These are phyloP conservation scores for Diplosphaera chodatii DNA, from an alignment of 139 green algal genomes.

Conservation along the genomic window DNA sequence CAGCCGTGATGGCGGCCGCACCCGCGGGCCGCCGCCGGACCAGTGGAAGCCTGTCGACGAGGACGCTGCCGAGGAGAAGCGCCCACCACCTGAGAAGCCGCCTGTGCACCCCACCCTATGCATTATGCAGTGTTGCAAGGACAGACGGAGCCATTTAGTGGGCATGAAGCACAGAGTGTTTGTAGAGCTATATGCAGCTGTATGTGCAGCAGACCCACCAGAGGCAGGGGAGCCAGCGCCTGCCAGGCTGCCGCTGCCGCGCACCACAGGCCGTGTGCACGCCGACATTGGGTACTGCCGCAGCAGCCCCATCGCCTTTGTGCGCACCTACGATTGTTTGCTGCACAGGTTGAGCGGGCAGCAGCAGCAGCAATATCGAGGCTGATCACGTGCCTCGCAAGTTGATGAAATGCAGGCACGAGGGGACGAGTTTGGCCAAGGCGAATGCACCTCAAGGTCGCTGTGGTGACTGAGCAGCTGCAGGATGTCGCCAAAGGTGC, in stretches of 20 bases:
- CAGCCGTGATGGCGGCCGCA: neutral
- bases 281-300: conserved; percentile 43
- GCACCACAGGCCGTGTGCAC: conserved; percentile 34
- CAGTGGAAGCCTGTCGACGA: neutral
- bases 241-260: neutral
- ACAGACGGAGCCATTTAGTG: too few species aligned
- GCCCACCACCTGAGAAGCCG: neutral
- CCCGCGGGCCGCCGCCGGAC: neutral
- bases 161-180: too few species aligned
- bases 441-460: conserved; percentile 57
- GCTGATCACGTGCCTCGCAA: too few species aligned
- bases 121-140: too few species aligned
- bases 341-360: too few species aligned
- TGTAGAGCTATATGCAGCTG: too few species aligned
- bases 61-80: neutral
- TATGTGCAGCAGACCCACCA: too few species aligned
- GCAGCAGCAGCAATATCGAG: too few species aligned
- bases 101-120: too few species aligned
- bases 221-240: neutral
- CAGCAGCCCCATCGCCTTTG: conserved; percentile 43
- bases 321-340: too few species aligned
- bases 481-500: conserved; percentile 74
- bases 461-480: conserved; percentile 37
- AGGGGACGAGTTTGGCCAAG: too few species aligned
- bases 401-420: too few species aligned